Base-by-base conservation (phyloP, 2,329 filamentous ascomycete genomes). In the Pezicula rhizophila region DNA sequence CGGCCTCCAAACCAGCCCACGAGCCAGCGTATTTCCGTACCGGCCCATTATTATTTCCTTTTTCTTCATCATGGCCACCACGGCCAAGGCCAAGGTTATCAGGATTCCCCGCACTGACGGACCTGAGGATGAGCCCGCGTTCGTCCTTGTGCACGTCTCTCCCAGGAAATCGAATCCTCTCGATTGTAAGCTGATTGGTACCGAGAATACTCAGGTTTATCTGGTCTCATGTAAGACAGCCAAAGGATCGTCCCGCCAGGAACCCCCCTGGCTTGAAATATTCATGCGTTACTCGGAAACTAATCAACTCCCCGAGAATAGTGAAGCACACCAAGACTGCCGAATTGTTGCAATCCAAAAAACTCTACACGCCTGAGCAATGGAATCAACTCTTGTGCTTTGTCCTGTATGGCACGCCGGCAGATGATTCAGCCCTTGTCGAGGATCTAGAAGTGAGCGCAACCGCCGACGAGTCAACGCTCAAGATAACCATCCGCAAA, bases 111-210 rank as follows among this genome's bases (percentile, higher is more conserved):
- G 82, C 56, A 76, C 75, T 38, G 77, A 77, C 49, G 73, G 79
- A 52, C 76, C 74, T 38, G 75, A 75, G 10, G 54, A 52, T 18
- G 54, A 74, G 41, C 69, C 71, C 42, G 66, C 71, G 14, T 81
- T 77, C 54, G 74, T 88, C 26, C 72, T 90, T 18, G 61, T 87
- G 15, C 75, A 86, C 57, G 76, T 82, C 49, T 70, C 71, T 2
- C 68, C 76, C 66, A 63, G 71, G 48, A 71, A 70, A 34, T 67
- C 70, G 33, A 73, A 72, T 49, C 73, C 75, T 1, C 68, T 89
- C 26, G 83, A 89, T 64, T 65, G 87, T 42, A 82, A 80, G 61
- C 66, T 90, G 26, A 72, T 84, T 31, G 85, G 78, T 31, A 89
- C 85, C 26, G 85, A 90, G 59, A 54, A 55, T 20, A 44, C 50